Evolutionary conservation across 2,329 filamentous ascomycete genomes (phyloP).

Genomic region (Claviceps monticola): DNA sequence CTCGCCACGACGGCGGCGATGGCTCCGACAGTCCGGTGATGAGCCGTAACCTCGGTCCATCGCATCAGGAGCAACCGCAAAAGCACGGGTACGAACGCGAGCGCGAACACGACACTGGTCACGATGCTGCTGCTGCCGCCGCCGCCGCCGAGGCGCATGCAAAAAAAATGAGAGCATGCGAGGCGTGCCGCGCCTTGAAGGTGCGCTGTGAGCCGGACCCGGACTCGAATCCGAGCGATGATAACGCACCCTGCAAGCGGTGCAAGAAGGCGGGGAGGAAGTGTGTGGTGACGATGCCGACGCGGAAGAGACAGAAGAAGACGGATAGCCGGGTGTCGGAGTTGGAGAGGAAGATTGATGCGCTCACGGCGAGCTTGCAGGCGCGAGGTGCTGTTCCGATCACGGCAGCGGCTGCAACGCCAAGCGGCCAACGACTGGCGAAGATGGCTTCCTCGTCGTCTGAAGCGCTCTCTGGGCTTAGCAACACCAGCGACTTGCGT

Average conservation of each 20-base stretch:
- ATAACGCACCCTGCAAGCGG: conserved; percentile 53
- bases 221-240: conserved; percentile 52
- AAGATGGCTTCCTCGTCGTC: background rate
- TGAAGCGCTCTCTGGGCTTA: background rate
- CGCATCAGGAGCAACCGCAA: conserved; percentile 5
- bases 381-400: conserved; percentile 24
- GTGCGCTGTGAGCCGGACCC: conserved; percentile 74
- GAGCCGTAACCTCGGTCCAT: background rate
- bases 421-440: background rate
- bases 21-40: conserved; percentile 6
- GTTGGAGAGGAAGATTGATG: conserved; percentile 86
- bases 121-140: conserved; percentile 12
- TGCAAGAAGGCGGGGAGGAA: conserved; percentile 68
- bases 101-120: background rate
- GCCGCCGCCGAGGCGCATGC: conserved; percentile 25
- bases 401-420: background rate
- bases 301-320: conserved; percentile 77
- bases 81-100: conserved; percentile 8
- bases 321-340: conserved; percentile 81
- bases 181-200: conserved; percentile 62
- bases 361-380: conserved; percentile 65
- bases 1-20: conserved; percentile 10
- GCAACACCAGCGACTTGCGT: background rate
- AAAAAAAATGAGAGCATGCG: conserved; percentile 59
- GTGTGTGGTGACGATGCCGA: conserved; percentile 64